Percentiles rank a stretch among this genome's conserved stretches.
These are phyloP conservation scores for Stentor roeselii DNA, from an alignment of 73 alveolate species.

Conservation along the genomic window DNA sequence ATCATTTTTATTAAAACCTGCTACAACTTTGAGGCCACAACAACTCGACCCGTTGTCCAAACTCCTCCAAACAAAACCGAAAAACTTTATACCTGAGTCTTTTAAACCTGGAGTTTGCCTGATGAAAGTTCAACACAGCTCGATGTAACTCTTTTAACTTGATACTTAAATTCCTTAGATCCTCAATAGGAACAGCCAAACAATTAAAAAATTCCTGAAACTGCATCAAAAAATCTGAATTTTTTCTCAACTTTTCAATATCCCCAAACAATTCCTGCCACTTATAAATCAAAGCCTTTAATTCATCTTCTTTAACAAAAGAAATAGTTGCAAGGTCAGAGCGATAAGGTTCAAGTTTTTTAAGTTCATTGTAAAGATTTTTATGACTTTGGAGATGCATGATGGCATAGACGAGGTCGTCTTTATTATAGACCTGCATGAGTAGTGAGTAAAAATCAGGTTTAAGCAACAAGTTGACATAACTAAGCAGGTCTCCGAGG, in stretches of 20 bases:
- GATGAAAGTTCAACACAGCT: neutral
- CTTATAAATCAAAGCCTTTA: neutral
- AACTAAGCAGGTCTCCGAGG: slow-evolving; percentile 10
- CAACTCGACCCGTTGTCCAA: slow-evolving; percentile 4
- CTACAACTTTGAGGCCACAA: neutral
- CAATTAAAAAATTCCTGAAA: neutral
- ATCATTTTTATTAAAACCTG: neutral
- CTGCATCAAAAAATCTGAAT: neutral
- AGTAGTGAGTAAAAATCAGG: slow-evolving; percentile 20
- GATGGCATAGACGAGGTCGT: neutral
- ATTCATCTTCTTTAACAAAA: neutral
- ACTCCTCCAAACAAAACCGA: slow-evolving; percentile 15
- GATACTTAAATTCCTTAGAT: neutral
- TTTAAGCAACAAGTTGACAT: slow-evolving; percentile 14
- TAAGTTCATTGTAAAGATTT: neutral
- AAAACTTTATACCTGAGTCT: neutral
- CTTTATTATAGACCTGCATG: neutral
- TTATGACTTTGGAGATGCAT: slow-evolving; percentile 25
- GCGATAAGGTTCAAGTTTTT: neutral
- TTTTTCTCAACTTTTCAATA: neutral
- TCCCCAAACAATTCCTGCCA: neutral
- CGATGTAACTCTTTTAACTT: neutral
- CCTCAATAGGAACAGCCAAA: neutral
- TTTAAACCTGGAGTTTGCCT: neutral
- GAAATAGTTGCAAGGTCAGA: slow-evolving; percentile 6